phyloP scores from a whole-genome alignment of 768 basidiomycete genomes.

The Leccinum uliginosum region DNA sequence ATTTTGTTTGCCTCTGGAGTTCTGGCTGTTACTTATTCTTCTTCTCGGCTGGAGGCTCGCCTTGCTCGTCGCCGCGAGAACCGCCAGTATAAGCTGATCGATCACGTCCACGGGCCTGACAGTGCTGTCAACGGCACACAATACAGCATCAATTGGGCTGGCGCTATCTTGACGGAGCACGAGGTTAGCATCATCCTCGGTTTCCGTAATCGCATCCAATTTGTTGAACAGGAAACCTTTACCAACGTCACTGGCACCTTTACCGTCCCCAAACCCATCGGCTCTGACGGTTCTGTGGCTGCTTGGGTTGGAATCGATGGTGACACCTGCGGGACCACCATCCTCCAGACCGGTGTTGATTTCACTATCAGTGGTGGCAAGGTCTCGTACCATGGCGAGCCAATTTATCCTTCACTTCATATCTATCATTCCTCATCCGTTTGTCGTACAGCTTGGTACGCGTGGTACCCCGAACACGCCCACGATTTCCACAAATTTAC shows the following conservation, averaged over 20 bases:
- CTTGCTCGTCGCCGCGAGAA: constrained; percentile 14
- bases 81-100: constrained; percentile 9
- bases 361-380: not conserved
- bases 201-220: too few species aligned
- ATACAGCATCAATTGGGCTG: constrained; percentile 22
- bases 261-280: not conserved
- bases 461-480: not conserved
- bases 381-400: not conserved
- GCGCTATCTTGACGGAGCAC: too few species aligned
- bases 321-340: not conserved
- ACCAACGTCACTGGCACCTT: not conserved
- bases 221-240: not conserved
- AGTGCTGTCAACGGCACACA: constrained; percentile 1
- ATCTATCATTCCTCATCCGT: not conserved
- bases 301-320: not conserved
- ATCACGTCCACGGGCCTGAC: not conserved
- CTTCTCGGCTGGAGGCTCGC: constrained; percentile 3
- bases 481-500: not conserved
- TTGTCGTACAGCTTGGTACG: not conserved
- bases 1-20: constrained; percentile 18
- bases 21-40: constrained; percentile 12
- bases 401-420: not conserved
- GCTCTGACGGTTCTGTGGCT: not conserved
- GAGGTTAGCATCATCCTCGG: too few species aligned
- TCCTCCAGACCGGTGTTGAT: not conserved